phyloP scores from a whole-genome alignment of 305 asterid species.

The Vinca major region DNA sequence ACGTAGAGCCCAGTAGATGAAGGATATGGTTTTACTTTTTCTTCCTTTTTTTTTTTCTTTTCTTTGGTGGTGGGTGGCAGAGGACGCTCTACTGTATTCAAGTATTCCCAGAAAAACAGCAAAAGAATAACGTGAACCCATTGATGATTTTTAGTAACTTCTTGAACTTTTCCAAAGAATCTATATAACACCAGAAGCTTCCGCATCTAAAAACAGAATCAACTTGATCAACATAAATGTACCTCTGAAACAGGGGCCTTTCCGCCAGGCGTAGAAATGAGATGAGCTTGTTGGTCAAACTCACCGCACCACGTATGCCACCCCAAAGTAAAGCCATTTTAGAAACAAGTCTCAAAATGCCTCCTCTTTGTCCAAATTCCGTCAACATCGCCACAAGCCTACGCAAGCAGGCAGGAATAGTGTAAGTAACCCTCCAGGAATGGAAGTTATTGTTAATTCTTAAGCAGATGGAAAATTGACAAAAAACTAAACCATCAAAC shows the following conservation, averaged over 20 bases:
- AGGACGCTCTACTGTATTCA: background rate
- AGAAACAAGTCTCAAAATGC: constrained; percentile 62
- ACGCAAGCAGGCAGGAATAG: constrained; percentile 26
- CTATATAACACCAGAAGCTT: background rate
- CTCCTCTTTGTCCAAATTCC: constrained; percentile 90
- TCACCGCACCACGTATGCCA: constrained; percentile 96
- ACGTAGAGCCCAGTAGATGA: background rate
- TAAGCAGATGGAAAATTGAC: background rate
- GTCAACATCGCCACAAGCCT: constrained; percentile 84
- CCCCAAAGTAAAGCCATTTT: constrained; percentile 94
- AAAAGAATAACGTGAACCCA: too few species aligned
- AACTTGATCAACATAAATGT: constrained; percentile 15
- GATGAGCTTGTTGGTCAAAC: constrained; percentile 78
- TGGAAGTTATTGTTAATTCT: constrained; percentile 3
- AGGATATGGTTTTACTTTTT: background rate
- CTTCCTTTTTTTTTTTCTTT: background rate
- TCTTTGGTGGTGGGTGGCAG: too few species aligned
- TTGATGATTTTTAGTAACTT: background rate
- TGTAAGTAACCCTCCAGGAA: constrained; percentile 21
- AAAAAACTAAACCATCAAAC: constrained; percentile 30
- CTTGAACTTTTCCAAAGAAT: background rate
- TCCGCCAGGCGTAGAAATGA: constrained; percentile 73
- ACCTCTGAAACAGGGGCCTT: constrained; percentile 81
- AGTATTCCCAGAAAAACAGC: background rate
- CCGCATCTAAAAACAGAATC: background rate